Evolutionary conservation across 768 basidiomycete genomes (phyloP).

Genomic region (Podaxis sp.): DNA sequence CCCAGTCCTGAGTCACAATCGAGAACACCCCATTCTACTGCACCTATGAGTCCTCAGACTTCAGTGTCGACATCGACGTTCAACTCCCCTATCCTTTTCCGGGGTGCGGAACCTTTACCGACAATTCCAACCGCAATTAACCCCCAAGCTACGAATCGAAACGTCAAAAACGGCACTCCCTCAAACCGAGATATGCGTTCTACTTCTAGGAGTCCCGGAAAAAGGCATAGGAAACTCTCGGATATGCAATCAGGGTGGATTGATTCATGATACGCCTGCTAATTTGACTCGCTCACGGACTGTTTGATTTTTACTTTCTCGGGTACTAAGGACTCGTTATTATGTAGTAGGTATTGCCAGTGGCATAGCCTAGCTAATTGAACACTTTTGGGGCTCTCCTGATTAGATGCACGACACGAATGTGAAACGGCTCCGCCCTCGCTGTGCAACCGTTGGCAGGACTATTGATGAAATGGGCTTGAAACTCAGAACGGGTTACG

Average conservation of each 20-base stretch:
- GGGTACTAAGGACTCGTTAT: not conserved
- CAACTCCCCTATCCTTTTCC: not conserved
- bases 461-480: not conserved
- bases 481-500: not conserved
- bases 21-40: not conserved
- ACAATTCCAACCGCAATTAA: not conserved
- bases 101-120: not conserved
- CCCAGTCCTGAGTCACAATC: not conserved
- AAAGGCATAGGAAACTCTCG: not conserved
- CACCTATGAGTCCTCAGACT: not conserved
- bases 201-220: not conserved
- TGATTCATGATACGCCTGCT: not conserved
- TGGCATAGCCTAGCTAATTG: not conserved
- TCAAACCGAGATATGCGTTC: not conserved
- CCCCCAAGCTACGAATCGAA: not conserved
- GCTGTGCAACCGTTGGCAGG: not conserved
- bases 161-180: not conserved
- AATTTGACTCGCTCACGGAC: not conserved
- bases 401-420: not conserved
- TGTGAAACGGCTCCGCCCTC: not conserved
- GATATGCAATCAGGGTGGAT: conserved; percentile 7
- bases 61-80: not conserved
- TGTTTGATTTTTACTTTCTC: not conserved
- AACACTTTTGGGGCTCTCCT: not conserved
- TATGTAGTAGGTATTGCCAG: not conserved